A percentile compares a stretch with the other conserved stretches of the same genome.
Conservation (phyloP, 371 early-diverging fungal species). For the Haplosporangium sp. region DNA sequence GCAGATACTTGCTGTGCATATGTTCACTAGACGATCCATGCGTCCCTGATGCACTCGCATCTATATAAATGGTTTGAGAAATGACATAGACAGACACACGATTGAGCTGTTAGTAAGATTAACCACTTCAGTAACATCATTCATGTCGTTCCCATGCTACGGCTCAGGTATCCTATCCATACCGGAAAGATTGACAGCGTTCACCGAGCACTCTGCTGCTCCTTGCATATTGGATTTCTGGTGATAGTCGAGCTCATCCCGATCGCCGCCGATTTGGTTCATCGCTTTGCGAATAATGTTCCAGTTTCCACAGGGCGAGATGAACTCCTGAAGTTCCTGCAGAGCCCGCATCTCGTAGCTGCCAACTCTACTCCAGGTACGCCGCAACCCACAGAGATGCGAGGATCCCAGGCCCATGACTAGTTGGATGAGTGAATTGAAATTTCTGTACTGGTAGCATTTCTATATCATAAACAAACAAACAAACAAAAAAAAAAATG, state of each 20-base stretch:
- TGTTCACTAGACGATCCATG: background rate
- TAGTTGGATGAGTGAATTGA: conserved; percentile 68
- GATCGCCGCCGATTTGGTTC: conserved; percentile 54
- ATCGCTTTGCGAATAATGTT: conserved; percentile 65
- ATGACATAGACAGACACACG: background rate
- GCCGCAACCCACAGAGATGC: conserved; percentile 60
- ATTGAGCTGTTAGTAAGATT: background rate
- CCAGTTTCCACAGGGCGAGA: conserved; percentile 71
- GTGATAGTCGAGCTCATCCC: conserved; percentile 1
- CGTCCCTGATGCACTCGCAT: too few relatives aligned
- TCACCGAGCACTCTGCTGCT: background rate
- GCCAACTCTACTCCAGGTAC: conserved; percentile 65
- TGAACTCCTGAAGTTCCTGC: conserved; percentile 63
- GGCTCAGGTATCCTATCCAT: background rate
- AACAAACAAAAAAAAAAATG: too few relatives aligned
- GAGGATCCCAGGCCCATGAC: conserved; percentile 68
- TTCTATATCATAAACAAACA: conserved; percentile 46
- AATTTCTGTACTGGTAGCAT: conserved; percentile 70
- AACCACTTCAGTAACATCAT: background rate
- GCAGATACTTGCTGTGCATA: conserved; percentile 24
- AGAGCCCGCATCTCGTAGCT: conserved; percentile 62
- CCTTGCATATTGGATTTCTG: conserved; percentile 10
- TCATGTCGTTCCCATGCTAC: too few relatives aligned
- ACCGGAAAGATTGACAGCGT: background rate
- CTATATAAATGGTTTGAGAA: too few relatives aligned